These are phyloP conservation scores for Pseudoscleropodium purum DNA, from an alignment of 225 moss, liverwort and hornwort genomes.

Conservation along the genomic window DNA sequence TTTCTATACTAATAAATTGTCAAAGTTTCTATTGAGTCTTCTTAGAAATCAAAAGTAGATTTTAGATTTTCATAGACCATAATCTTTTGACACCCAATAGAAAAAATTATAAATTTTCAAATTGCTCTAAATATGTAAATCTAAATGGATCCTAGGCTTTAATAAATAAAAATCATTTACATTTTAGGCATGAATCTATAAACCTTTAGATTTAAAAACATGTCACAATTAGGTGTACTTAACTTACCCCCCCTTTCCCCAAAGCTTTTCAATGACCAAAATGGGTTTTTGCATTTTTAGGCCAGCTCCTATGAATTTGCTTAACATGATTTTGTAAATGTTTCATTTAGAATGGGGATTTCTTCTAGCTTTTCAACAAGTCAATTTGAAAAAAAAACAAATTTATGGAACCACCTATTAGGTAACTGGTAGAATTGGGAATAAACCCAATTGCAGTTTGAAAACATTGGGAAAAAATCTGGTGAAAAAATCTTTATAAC, in stretches of 20 bases:
- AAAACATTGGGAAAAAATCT: too few relatives aligned
- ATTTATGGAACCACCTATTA: fast-evolving
- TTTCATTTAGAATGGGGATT: not conserved
- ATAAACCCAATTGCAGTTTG: too few relatives aligned
- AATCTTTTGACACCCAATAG: not conserved
- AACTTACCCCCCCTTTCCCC: fast-evolving
- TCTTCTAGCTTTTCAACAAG: not conserved
- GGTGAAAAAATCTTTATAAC: too few relatives aligned
- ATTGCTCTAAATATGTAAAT: not conserved
- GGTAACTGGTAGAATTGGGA: not conserved
- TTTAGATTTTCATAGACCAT: not conserved
- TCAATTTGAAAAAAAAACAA: too few relatives aligned
- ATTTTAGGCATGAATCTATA: not conserved
- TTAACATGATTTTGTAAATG: not conserved
- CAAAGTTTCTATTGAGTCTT: not conserved
- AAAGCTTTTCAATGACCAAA: not conserved
- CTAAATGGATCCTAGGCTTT: not conserved
- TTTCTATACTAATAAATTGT: not conserved
- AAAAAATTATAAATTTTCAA: not conserved
- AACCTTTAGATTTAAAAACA: not conserved
- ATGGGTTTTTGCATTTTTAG: not conserved
- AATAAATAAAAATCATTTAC: not conserved
- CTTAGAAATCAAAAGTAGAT: not conserved
- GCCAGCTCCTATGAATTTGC: not conserved
- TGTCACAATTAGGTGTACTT: not conserved